Evolutionary conservation across 2,329 filamentous ascomycete species (phyloP).

Genomic region (Alternaria novae-zelandiae): DNA sequence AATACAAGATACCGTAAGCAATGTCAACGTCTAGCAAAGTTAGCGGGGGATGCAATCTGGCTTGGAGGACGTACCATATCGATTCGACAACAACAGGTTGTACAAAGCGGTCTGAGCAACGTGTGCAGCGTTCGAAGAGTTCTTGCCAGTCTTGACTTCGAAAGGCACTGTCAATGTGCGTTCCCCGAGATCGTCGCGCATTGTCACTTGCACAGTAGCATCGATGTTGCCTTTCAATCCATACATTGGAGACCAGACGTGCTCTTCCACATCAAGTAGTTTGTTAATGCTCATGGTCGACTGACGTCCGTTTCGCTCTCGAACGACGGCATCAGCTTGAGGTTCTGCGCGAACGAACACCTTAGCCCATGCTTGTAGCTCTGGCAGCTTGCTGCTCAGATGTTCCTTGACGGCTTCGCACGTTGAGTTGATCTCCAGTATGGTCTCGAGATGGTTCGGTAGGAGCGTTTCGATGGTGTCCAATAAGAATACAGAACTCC

Average conservation of each 20-base stretch:
- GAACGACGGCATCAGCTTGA: slow-evolving; percentile 74
- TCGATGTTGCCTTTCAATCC: slow-evolving; percentile 98
- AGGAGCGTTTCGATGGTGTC: slow-evolving; percentile 71
- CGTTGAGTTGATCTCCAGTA: slow-evolving; percentile 85
- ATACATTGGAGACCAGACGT: slow-evolving; percentile 98
- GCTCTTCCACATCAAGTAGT: slow-evolving; percentile 93
- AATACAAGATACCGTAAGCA: slow-evolving; percentile 89
- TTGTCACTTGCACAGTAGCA: slow-evolving; percentile 87
- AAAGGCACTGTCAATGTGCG: slow-evolving; percentile 85
- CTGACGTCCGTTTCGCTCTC: slow-evolving; percentile 78
- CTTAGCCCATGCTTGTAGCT: slow-evolving; percentile 82
- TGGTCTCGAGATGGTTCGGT: slow-evolving; percentile 81
- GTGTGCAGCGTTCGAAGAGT: slow-evolving; percentile 77
- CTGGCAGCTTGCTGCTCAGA: slow-evolving; percentile 80
- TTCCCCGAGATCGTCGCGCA: slow-evolving; percentile 71
- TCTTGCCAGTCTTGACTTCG: slow-evolving; percentile 93
- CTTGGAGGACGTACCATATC: slow-evolving; percentile 66
- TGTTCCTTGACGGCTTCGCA: slow-evolving; percentile 77
- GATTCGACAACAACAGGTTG: slow-evolving; percentile 87
- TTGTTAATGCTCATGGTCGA: slow-evolving; percentile 88
- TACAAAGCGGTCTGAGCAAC: slow-evolving; percentile 94
- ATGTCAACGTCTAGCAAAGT: slow-evolving; percentile 75
- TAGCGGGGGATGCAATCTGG: slow-evolving; percentile 7
- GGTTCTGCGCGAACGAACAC: slow-evolving; percentile 77
- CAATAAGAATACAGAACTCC: slow-evolving; percentile 73